Conservation (phyloP, 164 flowering plant species). For the Cinnamomum micranthum region DNA sequence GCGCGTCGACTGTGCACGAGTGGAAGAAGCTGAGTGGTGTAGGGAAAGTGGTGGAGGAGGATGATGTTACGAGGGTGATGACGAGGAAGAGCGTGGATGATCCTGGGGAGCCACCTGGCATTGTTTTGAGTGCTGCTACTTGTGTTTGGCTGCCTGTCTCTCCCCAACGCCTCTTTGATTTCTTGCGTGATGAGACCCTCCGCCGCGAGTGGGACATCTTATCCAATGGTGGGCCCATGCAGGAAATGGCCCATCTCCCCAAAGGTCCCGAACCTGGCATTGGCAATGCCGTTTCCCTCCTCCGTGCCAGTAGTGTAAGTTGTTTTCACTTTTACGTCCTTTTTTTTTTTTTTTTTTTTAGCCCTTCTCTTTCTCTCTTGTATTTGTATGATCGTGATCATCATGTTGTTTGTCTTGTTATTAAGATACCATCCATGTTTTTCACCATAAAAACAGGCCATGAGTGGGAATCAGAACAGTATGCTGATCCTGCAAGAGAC, state of each 20-base stretch:
- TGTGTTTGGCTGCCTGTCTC: slow-evolving; percentile 95
- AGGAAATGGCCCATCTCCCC: slow-evolving; percentile 92
- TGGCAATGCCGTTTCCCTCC: slow-evolving; percentile 88
- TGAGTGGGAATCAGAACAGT: slow-evolving; percentile 84
- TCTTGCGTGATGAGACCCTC: slow-evolving; percentile 79
- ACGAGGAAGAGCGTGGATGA: slow-evolving; percentile 89
- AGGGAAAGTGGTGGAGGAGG: slow-evolving; percentile 65
- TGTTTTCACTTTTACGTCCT: background rate
- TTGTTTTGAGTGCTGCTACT: slow-evolving; percentile 89
- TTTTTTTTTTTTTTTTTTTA: too few species aligned
- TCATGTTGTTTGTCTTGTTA: background rate
- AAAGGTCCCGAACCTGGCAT: slow-evolving; percentile 88
- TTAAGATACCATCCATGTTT: background rate
- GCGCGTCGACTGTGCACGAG: slow-evolving; percentile 82
- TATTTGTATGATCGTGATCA: too few species aligned
- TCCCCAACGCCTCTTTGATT: slow-evolving; percentile 79
- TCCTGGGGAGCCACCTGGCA: slow-evolving; percentile 95
- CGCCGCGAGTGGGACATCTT: slow-evolving; percentile 96
- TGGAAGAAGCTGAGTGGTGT: slow-evolving; percentile 76
- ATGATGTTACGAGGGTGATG: slow-evolving; percentile 60
- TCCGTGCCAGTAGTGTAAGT: slow-evolving; percentile 72
- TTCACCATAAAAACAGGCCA: slow-evolving; percentile 43
- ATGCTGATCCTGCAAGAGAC: slow-evolving; percentile 95
- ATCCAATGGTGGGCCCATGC: slow-evolving; percentile 99
- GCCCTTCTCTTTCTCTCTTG: background rate